phyloP scores from a whole-genome alignment of 2,329 filamentous ascomycete species.

The Simplicillium aogashimaense region DNA sequence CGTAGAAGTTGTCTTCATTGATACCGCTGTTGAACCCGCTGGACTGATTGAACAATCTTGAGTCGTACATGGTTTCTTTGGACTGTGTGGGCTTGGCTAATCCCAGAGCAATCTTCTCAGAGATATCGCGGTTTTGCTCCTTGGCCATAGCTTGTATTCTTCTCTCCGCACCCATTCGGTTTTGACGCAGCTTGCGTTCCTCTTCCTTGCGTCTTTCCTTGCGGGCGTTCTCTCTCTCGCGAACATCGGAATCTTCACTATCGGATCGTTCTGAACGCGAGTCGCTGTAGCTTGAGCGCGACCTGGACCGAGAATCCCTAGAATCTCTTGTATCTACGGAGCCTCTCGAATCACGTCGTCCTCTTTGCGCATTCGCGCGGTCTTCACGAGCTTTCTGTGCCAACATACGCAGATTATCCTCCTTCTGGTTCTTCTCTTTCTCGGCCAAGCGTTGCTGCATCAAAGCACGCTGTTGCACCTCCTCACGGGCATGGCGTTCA shows the following conservation, averaged over 20 bases:
- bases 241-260: constrained; percentile 59
- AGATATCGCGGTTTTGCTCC: constrained; percentile 94
- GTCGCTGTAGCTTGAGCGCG: constrained; percentile 38
- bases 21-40: constrained; percentile 86
- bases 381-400: constrained; percentile 91
- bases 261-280: constrained; percentile 37
- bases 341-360: constrained; percentile 22
- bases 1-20: constrained; percentile 96
- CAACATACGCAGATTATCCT: constrained; percentile 78
- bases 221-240: constrained; percentile 68
- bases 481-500: constrained; percentile 87
- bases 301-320: constrained; percentile 27
- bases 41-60: constrained; percentile 85
- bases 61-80: constrained; percentile 94
- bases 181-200: constrained; percentile 84
- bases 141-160: constrained; percentile 86
- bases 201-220: constrained; percentile 72
- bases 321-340: constrained; percentile 25
- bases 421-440: constrained; percentile 91
- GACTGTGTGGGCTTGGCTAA: constrained; percentile 89
- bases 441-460: constrained; percentile 97
- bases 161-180: constrained; percentile 89
- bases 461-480: constrained; percentile 80
- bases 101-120: constrained; percentile 90
- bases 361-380: constrained; percentile 43